Percentiles rank a stretch among this genome's conserved stretches.
These are phyloP conservation scores for Diutina pseudorugosa DNA, from an alignment of 1,139 yeast genomes.

Conservation along the genomic window DNA sequence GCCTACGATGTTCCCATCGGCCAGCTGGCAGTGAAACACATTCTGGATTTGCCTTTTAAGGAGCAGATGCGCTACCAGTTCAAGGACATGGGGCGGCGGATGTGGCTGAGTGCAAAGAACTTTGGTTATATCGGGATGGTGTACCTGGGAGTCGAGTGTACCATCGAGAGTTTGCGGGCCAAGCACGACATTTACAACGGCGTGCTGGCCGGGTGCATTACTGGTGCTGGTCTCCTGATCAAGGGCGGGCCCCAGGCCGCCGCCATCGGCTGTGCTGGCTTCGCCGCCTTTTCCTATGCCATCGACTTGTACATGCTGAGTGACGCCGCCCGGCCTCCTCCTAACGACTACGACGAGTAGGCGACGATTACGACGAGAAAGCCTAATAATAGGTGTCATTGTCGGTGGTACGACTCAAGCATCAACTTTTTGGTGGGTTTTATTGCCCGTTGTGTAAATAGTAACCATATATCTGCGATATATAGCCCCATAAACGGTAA, in stretches of 20 bases:
- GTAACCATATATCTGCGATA: too few relatives aligned
- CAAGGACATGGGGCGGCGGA: constrained; percentile 81
- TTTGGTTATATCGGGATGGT: constrained; percentile 93
- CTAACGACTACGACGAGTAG: constrained; percentile 77
- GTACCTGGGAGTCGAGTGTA: constrained; percentile 90
- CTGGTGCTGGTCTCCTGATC: constrained; percentile 85
- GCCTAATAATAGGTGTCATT: too few relatives aligned
- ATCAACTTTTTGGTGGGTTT: too few relatives aligned
- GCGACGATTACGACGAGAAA: too few relatives aligned
- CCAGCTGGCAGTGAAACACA: constrained; percentile 36
- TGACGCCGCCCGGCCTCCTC: constrained; percentile 79
- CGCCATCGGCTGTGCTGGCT: constrained; percentile 87
- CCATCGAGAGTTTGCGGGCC: constrained; percentile 76
- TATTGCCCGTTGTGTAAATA: too few relatives aligned
- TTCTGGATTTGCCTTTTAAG: constrained; percentile 77
- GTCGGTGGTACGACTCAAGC: too few relatives aligned
- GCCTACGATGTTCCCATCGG: constrained; percentile 76
- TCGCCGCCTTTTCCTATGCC: constrained; percentile 93
- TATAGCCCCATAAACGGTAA: too few relatives aligned
- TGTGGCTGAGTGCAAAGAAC: constrained; percentile 81
- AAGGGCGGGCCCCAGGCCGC: constrained; percentile 95
- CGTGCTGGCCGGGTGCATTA: constrained; percentile 84
- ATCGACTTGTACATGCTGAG: constrained; percentile 82
- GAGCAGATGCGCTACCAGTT: constrained; percentile 91
- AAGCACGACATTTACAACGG: constrained; percentile 91